phyloP scores from a whole-genome alignment of 345 rosid genomes.

The Aegle marmelos region DNA sequence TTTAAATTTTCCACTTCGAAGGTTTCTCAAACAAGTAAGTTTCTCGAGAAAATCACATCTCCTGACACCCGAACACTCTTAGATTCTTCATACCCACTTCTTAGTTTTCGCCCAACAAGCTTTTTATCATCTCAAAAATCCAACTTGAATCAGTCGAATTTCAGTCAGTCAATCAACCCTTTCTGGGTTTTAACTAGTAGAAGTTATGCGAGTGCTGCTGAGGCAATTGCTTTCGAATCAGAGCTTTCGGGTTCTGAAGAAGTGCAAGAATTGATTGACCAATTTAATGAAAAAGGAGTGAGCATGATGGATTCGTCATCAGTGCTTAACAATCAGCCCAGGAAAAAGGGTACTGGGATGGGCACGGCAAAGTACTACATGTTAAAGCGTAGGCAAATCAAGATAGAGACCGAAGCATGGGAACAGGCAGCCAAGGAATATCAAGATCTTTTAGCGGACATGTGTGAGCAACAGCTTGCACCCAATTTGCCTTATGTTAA shows the following conservation, averaged over 20 bases:
- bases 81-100: constrained; percentile 1
- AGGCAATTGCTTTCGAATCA: constrained; percentile 65
- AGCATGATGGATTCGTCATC: constrained; percentile 22
- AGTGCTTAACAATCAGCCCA: constrained; percentile 27
- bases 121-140: constrained; percentile 17
- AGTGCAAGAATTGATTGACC: constrained; percentile 47
- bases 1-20: constrained; percentile 28
- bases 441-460: constrained; percentile 69
- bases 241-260: constrained; percentile 75
- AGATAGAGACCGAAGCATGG: constrained; percentile 95
- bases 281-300: constrained; percentile 38
- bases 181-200: constrained; percentile 21
- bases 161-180: constrained; percentile 7
- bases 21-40: neutral
- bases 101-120: constrained; percentile 22
- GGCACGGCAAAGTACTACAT: constrained; percentile 41
- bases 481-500: constrained; percentile 89
- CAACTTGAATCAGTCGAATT: constrained; percentile 18
- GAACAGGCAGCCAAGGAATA: constrained; percentile 84
- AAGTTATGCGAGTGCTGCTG: constrained; percentile 55
- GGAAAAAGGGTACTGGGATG: constrained; percentile 59
- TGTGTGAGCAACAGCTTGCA: constrained; percentile 96
- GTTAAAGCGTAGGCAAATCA: constrained; percentile 65
- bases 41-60: constrained; percentile 10
- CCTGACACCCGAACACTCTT: constrained; percentile 3